Conservation (phyloP, 2,329 filamentous ascomycete species). For the Penicillium sp. region DNA sequence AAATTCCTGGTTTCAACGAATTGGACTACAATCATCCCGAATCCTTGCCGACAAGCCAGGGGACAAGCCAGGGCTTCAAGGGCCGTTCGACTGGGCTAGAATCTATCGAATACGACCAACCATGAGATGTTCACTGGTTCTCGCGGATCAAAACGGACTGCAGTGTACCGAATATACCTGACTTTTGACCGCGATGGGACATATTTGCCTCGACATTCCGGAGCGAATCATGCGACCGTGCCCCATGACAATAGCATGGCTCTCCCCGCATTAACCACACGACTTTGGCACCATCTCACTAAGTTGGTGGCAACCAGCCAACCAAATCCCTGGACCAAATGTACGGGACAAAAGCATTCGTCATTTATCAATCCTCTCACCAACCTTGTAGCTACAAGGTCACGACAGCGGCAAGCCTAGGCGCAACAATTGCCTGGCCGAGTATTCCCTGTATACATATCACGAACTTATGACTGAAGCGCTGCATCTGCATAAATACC, state of each 20-base stretch:
- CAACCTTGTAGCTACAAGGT: background rate
- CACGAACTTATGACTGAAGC: background rate
- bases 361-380: background rate
- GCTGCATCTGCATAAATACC: conserved; percentile 1
- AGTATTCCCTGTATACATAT: background rate
- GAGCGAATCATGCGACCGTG: background rate
- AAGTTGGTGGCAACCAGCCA: background rate
- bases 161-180: background rate
- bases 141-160: background rate
- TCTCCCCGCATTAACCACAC: background rate
- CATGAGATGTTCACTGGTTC: background rate
- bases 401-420: background rate
- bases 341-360: background rate
- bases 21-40: conserved; percentile 7
- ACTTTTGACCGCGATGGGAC: background rate
- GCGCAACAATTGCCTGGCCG: background rate
- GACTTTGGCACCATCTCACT: background rate
- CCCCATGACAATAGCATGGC: background rate
- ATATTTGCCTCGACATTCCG: background rate
- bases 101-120: conserved; percentile 10
- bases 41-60: conserved; percentile 12
- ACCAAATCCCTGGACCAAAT: background rate
- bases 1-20: conserved; percentile 17
- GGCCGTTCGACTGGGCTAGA: conserved; percentile 15
- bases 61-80: conserved; percentile 7